Conservation (phyloP, 345 rosid species). For the Tarenaya hassleriana region DNA sequence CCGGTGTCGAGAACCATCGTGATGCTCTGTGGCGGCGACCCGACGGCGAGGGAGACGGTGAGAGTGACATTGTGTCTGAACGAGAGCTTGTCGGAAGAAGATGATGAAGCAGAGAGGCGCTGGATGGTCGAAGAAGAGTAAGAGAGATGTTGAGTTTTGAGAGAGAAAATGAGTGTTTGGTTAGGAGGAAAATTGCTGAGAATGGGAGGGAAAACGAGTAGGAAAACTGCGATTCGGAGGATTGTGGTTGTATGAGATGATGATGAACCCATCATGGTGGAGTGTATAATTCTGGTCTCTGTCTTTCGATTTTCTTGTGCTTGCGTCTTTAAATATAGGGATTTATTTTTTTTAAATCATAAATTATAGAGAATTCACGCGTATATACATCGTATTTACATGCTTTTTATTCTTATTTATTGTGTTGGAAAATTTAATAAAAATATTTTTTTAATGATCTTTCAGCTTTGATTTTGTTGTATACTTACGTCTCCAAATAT, state of each 20-base stretch:
- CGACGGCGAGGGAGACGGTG: conserved; percentile 52
- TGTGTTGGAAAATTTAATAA: too few relatives aligned
- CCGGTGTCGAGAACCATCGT: conserved; percentile 76
- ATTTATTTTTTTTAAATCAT: too few relatives aligned
- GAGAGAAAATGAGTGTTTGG: conserved; percentile 40
- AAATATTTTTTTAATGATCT: too few relatives aligned
- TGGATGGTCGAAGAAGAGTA: conserved; percentile 15
- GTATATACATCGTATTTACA: too few relatives aligned
- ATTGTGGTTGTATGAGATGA: neutral
- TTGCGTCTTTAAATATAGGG: too few relatives aligned
- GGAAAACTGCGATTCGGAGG: conserved; percentile 19
- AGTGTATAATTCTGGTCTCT: neutral
- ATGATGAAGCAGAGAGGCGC: conserved; percentile 16
- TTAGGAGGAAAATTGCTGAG: conserved; percentile 30
- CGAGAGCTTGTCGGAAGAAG: conserved; percentile 32
- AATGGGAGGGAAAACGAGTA: conserved; percentile 21
- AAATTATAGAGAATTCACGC: too few relatives aligned
- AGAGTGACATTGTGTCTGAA: conserved; percentile 54
- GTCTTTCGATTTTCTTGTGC: neutral
- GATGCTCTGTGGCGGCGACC: conserved; percentile 57
- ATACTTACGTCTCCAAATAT: too few relatives aligned
- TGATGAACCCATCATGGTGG: conserved; percentile 16
- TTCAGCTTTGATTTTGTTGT: too few relatives aligned
- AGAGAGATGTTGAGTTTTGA: conserved; percentile 27
- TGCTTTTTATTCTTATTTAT: too few relatives aligned